Evolutionary conservation across 2,329 filamentous ascomycete genomes (phyloP), one percentile per base, ranked within the genome.

Genomic region (Pseudogymnoascus sp.): DNA sequence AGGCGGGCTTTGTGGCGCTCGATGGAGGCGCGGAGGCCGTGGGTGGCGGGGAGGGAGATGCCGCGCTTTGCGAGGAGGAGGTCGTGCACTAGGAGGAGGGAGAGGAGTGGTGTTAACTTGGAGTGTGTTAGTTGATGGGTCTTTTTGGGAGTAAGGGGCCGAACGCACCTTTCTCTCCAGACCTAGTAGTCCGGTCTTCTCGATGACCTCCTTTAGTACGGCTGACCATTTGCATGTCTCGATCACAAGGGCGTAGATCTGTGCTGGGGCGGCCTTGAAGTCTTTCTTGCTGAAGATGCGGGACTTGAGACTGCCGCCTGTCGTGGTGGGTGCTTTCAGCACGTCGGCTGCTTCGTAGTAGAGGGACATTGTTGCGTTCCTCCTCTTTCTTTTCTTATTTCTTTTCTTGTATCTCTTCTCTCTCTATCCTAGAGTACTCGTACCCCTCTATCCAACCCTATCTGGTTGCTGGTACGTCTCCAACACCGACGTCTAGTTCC

Each of bases 191-290:
- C 86, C 88, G 1, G 92, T 84, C 68, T 83, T 85, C 70, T 97
- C 92, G 72, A 99, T 85, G n/a, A 97, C 88, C 72, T 96, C 92
- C 71, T 92, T 92, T 60, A 99, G 78, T 2, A 97, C 81, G 3
- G 80, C 75, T 70, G 93, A 95, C 91, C 93, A 97, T 85, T 96
- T 98, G 69, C 89, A 87, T 1, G 90, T 87, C 76, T 98, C 93
- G 21, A 89, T 84, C 21, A 92, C 89, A 37, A 99, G 80, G 7
- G 95, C 95, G 74, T 95, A 98, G 6, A 98, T 80, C 73, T 96
- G 90, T 10, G 88, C 87, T 0, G 89, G 88, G 2, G 88, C 84
- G 14, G 90, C 92, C 73, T 93, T 96, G 69, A 92, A 77, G 6
- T 82, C 80, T 70, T 89, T 89, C 66, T 86, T 88, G 65, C 81